Base-by-base conservation (phyloP, 768 basidiomycete species). In the Tulasnella sp. region DNA sequence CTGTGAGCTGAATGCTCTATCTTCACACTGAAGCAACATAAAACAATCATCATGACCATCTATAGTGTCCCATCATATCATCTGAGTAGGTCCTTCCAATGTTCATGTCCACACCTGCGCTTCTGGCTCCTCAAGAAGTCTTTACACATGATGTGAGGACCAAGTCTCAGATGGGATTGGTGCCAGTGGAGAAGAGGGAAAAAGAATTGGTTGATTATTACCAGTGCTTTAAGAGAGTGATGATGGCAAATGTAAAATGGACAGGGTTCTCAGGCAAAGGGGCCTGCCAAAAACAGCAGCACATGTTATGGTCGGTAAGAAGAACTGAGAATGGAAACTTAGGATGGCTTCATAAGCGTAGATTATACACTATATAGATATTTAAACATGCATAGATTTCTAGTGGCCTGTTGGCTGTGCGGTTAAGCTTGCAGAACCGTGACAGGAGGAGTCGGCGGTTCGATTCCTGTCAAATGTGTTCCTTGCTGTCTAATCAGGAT, bases 1-100 rank as follows among this genome's bases (percentile, higher is more conserved):
- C 60, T 75, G 79, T 47, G 96, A 95, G 68, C 75, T 98, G 30
- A 96, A 98, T 72, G 91, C 95, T n/a, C 74, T 98, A 34, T 89
- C 88, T 98, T 92, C 70, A 86, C 89, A 13, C 96, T 95, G 1
- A 97, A 97, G 71, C 83, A 84, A 69, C 92, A 94, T 26, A 95
- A 90, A 70, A 86, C 86, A 1, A 79, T 76, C 0, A 98, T 99
- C 66, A 82, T 85, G 1, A 88, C 90, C 0, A 71, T 97, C 32
- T 76, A 85, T 10, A 92, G 97, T 67, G 75, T 87, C 3, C 80
- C 94, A 0, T 84, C 1, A 79, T 90, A 26, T 78, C 83, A 2
- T 71, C 97, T 64, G 96, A 98, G 71, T 92, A 92, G 1, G 90
- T 94, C 0, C 76, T 99, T 4, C 96, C 95, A 0, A 88, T 89